Evolutionary conservation across 2,329 filamentous ascomycete species (phyloP), one percentile per base, ranked within the genome.

Genomic region (Leptographium flavum): DNA sequence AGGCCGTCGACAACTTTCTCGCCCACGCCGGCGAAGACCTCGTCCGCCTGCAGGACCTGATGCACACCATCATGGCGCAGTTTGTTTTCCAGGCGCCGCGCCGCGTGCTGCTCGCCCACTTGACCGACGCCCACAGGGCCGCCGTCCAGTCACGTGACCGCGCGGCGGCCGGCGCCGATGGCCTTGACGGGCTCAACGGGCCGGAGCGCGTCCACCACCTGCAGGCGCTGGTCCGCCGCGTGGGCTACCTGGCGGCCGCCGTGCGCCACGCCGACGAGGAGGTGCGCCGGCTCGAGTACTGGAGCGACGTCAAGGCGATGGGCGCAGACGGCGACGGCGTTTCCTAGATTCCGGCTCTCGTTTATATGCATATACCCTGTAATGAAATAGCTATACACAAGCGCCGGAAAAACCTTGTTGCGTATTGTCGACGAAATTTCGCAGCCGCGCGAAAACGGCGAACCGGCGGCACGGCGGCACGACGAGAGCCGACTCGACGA

Each of bases 81-180:
- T 85, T 96, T 56, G 71, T 98, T 19, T 98, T 94, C 58, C 90
- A 96, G 60, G 80, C 81, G 17, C 94, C 88, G 3, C 76, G 88
- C 22, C 77, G 81, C 49, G 76, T 87, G 47, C 70, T 96, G 4
- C 69, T 95, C 15, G 70, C 76, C 17, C 74, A 78, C 42, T 66
- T 98, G 39, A 79, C 78, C 54, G 64, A 74, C n/a, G 68, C 75
- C 13, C 70, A 82, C 51, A 72, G 83, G 40, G 44, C 33, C 15
- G 38, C 22, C 28, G 32, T 28, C 7, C 32, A 49, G 39, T 32
- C 13, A 5, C 35, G 35, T 11, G 41, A 14, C 25, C 38, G 17
- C 36, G 49, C 45, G 8, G 45, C 44, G 25, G 36, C 17, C 22
- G 28, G 46, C 3, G 22, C 15, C 4, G 28, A 22, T 11, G 19